A percentile compares a stretch with the other conserved stretches of the same genome.
Evolutionary conservation across 208 protist species (phyloP).

Genomic region (Acanthamoeba healyi): DNA sequence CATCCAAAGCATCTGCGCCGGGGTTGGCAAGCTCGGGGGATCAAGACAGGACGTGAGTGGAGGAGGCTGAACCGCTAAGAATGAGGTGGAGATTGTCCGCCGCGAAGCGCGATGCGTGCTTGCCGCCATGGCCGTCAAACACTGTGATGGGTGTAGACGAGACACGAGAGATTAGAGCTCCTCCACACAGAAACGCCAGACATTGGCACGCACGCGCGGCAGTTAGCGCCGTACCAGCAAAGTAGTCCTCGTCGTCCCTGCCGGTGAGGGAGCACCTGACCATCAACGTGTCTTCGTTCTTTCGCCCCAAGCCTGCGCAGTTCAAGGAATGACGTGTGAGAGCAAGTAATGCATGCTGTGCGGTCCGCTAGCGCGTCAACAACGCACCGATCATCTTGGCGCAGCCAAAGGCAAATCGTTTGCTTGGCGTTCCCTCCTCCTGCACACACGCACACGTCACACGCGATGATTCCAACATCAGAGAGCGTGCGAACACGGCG

Average conservation of each 20-base stretch:
- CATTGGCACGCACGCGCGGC: no score
- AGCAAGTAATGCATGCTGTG: no score
- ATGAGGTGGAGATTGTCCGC: conserved; percentile 25
- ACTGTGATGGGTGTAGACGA: not conserved
- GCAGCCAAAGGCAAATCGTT: conserved; percentile 15
- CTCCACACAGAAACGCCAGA: no score
- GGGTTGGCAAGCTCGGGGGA: no score
- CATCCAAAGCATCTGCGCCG: no score
- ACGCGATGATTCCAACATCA: no score
- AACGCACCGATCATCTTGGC: conserved; percentile 68
- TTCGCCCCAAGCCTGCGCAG: conserved; percentile 11
- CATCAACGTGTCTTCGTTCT: conserved; percentile 71
- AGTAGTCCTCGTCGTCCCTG: conserved; percentile 67
- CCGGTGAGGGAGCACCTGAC: conserved; percentile 13
- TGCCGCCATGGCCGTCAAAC: conserved; percentile 61
- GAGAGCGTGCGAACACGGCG: no score
- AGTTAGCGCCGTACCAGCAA: conserved; percentile 30
- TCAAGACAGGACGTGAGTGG: not conserved
- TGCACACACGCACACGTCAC: not conserved
- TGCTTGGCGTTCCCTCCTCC: conserved; percentile 37
- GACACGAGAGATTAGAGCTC: no score
- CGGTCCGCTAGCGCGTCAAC: no score
- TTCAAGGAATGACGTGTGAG: no score
- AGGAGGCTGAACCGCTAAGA: not conserved
- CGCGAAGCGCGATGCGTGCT: conserved; percentile 44